A percentile compares a stretch with the other conserved stretches of the same genome.
These are phyloP conservation scores for Aspergillus ochraceus DNA, from an alignment of 2,329 filamentous ascomycete genomes.

Conservation along the genomic window DNA sequence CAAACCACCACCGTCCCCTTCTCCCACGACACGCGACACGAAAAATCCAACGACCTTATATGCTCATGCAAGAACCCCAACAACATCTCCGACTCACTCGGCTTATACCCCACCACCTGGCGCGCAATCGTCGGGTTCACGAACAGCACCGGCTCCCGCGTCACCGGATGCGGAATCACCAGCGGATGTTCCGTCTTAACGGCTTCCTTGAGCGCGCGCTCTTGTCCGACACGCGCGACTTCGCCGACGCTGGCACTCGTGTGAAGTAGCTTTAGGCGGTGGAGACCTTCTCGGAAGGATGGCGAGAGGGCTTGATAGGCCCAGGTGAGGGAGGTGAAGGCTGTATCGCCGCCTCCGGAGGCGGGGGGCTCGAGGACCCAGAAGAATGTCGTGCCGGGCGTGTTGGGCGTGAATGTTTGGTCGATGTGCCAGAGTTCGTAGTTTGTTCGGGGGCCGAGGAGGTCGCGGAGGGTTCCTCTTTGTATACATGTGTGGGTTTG, in stretches of 20 bases:
- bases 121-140: slow-evolving; percentile 12
- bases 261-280: slow-evolving; percentile 9
- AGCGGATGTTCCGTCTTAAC: slow-evolving; percentile 12
- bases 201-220: slow-evolving; percentile 9
- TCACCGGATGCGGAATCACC: slow-evolving; percentile 8
- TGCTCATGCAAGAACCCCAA: slow-evolving; percentile 9
- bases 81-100: slow-evolving; percentile 7
- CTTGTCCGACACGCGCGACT: slow-evolving; percentile 9
- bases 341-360: slow-evolving; percentile 10
- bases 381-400: slow-evolving; percentile 10
- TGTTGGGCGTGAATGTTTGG: slow-evolving; percentile 12
- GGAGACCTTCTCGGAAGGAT: slow-evolving; percentile 8
- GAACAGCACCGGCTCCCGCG: slow-evolving; percentile 7
- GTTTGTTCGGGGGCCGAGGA: slow-evolving; percentile 8
- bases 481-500: background rate
- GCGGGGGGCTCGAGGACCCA: slow-evolving; percentile 11
- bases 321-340: slow-evolving; percentile 9
- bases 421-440: slow-evolving; percentile 14
- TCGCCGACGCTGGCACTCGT: slow-evolving; percentile 12
- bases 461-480: slow-evolving; percentile 7
- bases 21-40: slow-evolving; percentile 8
- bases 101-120: slow-evolving; percentile 11
- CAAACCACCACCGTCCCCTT: slow-evolving; percentile 12
- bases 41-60: slow-evolving; percentile 12
- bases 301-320: slow-evolving; percentile 11